Base-by-base conservation (phyloP, 2,329 filamentous ascomycete species). In the Coniochaeta prunicola region DNA sequence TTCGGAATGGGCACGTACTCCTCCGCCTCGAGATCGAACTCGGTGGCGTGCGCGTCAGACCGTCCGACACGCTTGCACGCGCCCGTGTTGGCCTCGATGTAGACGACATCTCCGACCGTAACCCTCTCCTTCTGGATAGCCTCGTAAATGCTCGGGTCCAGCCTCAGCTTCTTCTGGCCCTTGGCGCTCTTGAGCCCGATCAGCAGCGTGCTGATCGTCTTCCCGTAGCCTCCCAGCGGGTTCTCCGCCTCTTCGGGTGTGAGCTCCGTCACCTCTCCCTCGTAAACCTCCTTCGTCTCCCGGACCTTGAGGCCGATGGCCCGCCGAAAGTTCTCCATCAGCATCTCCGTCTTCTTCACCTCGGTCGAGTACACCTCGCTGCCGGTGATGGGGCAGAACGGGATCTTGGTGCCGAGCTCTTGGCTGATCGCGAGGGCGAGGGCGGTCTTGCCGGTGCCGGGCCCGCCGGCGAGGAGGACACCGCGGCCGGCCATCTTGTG, bases 1-100 rank as follows among this genome's bases (percentile, higher is more conserved):
- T 99, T 99, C 59, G 94, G 94, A 63, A 99, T 96, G 6, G 94
- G 94, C 64, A 99, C 94, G 73, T 99, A 99, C 76, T 99, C 94
- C 76, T 99, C 94, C 2, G 94, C 94, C 78, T 99, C 94, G 56
- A 99, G 85, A 72, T 99, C 94, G 72, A 99, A 99, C 73, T 99
- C 94, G 57, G 94, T 99, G 30, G 92, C 93, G 73, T 97, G 97
- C 30, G 94, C 94, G 73, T 99, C 94, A 53, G 91, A 96, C 69
- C 94, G 85, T 57, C 94, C 94, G 12, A 99, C 94, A 67, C 94
- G 86, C 80, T 99, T 99, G 78, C 96, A 96, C 54, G 94, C 92
- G 63, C 94, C 94, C 13, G 94, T 99, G 77, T 99, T 99, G 64
- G 94, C 93, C 80, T 99, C 94, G 66, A 99, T 97, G 79, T 99